A percentile compares a stretch with the other conserved stretches of the same genome.
Evolutionary conservation across 805 yeast species (phyloP).

Genomic region (Yarrowia osloensis): DNA sequence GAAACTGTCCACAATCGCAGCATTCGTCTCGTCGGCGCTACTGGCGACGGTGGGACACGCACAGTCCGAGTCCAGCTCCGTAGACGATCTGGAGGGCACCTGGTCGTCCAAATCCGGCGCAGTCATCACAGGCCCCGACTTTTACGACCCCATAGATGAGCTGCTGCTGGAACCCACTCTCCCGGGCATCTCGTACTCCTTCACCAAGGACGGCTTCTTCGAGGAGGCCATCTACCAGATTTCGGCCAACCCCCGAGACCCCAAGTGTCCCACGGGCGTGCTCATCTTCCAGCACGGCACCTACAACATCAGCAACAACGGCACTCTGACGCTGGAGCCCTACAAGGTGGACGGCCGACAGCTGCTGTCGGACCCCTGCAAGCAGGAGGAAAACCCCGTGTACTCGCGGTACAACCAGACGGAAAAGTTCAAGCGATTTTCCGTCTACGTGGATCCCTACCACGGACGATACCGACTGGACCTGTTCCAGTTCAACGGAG

Average conservation of each 20-base stretch:
- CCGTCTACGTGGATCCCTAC: slow-evolving; percentile 62
- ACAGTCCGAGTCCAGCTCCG: background rate
- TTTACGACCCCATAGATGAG: slow-evolving; percentile 95
- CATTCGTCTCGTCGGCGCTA: background rate
- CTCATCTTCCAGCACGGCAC: slow-evolving; percentile 88
- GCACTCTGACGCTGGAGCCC: slow-evolving; percentile 70
- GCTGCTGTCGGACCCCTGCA: slow-evolving; percentile 83
- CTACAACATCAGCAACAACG: slow-evolving; percentile 61
- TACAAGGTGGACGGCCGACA: slow-evolving; percentile 90
- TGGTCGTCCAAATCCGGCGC: slow-evolving; percentile 94
- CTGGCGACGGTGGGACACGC: background rate
- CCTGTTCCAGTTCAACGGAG: slow-evolving; percentile 69
- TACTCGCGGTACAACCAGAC: slow-evolving; percentile 75
- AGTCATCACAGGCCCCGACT: slow-evolving; percentile 92
- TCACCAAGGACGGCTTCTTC: slow-evolving; percentile 87
- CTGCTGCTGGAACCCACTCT: slow-evolving; percentile 90
- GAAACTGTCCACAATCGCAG: slow-evolving; percentile 1
- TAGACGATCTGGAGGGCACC: slow-evolving; percentile 50
- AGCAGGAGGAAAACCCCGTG: slow-evolving; percentile 43
- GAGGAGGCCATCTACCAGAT: slow-evolving; percentile 90
- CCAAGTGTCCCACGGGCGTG: slow-evolving; percentile 80
- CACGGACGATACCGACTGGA: slow-evolving; percentile 80
- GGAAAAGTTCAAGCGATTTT: slow-evolving; percentile 59
- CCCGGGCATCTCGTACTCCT: slow-evolving; percentile 91
- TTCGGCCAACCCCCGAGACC: slow-evolving; percentile 51